Conservation (phyloP, 1,139 yeast species). For the Pichia sp. region DNA sequence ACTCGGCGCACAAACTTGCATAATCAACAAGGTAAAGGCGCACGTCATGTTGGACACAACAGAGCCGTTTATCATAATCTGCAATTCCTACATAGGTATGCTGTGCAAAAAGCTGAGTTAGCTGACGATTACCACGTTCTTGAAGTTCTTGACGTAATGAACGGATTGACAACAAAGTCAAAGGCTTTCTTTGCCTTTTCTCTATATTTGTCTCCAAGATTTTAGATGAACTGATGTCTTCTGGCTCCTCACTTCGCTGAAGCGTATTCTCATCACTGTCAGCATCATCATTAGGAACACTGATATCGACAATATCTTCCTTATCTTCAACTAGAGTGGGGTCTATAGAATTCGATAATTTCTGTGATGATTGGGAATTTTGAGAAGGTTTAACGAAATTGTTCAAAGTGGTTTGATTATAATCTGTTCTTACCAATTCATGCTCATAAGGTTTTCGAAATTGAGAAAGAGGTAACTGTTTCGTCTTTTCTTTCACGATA, state of each 20-base stretch:
- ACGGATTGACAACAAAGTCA: conserved; percentile 56
- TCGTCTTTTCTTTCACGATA: conserved; percentile 6
- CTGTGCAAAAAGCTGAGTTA: conserved; percentile 67
- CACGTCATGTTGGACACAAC: conserved; percentile 81
- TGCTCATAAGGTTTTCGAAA: conserved; percentile 48
- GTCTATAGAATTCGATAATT: not conserved
- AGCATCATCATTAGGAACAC: not conserved
- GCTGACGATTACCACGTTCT: conserved; percentile 41
- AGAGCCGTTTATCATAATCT: conserved; percentile 62
- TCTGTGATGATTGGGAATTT: not conserved
- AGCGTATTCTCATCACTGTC: not conserved
- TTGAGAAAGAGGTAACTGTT: conserved; percentile 19
- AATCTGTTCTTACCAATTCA: conserved; percentile 71
- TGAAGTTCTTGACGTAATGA: conserved; percentile 52
- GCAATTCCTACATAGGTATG: conserved; percentile 80
- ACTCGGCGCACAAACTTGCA: conserved; percentile 59
- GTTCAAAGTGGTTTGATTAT: conserved; percentile 48
- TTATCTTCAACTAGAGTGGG: not conserved
- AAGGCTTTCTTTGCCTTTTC: conserved; percentile 27
- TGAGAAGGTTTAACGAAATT: conserved; percentile 16
- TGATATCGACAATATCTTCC: not conserved
- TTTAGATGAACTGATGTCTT: conserved; percentile 22
- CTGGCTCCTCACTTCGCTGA: not conserved
- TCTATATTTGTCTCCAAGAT: conserved; percentile 15
- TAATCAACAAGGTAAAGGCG: conserved; percentile 77